Percentiles rank a stretch among this genome's conserved stretches.
These are phyloP conservation scores for Colletotrichum godetiae DNA, from an alignment of 2,329 filamentous ascomycete genomes.

Conservation along the genomic window DNA sequence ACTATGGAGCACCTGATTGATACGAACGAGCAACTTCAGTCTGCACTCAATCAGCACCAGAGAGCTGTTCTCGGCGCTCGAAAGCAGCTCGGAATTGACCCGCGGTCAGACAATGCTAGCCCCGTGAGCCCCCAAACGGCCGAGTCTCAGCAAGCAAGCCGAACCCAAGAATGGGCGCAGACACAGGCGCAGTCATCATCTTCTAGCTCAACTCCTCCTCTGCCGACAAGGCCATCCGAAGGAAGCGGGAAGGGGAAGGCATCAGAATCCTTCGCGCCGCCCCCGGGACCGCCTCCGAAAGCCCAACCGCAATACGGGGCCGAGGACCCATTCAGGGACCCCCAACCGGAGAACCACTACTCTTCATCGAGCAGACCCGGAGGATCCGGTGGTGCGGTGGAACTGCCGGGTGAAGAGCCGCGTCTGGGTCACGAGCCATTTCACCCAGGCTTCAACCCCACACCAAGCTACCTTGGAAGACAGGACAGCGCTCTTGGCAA, in stretches of 20 bases:
- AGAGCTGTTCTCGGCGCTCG: conserved; percentile 76
- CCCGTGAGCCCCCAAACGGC: conserved; percentile 36
- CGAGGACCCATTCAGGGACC: conserved; percentile 43
- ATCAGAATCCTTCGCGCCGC: conserved; percentile 35
- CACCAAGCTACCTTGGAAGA: conserved; percentile 48
- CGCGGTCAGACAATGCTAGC: conserved; percentile 42
- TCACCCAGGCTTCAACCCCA: conserved; percentile 49
- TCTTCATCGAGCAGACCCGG: conserved; percentile 30
- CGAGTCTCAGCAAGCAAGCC: conserved; percentile 37
- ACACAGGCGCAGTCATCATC: conserved; percentile 38
- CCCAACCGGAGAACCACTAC: conserved; percentile 30
- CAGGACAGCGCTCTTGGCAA: conserved; percentile 55
- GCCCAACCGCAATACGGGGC: conserved; percentile 48
- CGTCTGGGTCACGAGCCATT: conserved; percentile 50
- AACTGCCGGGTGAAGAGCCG: conserved; percentile 46
- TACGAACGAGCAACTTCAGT: conserved; percentile 90
- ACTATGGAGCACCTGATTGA: conserved; percentile 95
- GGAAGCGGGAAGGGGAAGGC: conserved; percentile 43
- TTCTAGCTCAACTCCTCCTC: conserved; percentile 28
- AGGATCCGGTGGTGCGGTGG: conserved; percentile 36
- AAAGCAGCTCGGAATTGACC: conserved; percentile 61
- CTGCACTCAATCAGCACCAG: conserved; percentile 86
- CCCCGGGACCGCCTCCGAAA: conserved; percentile 32
- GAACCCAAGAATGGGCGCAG: conserved; percentile 32
- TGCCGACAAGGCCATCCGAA: conserved; percentile 22